phyloP scores from a whole-genome alignment of 805 yeast genomes.

The Wickerhamomyces canadensis region DNA sequence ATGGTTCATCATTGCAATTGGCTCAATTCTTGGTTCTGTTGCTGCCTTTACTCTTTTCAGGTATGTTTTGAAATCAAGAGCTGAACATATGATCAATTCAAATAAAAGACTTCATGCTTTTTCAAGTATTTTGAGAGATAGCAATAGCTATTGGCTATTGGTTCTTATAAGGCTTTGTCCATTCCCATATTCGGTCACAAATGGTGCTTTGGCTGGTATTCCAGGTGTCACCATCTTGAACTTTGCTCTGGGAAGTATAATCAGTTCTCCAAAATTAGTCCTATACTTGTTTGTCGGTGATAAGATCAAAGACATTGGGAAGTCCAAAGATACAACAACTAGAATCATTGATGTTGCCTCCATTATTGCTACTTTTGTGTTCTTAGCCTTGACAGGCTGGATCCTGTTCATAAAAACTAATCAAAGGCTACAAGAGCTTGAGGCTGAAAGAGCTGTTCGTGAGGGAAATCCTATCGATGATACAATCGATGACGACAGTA shows the following conservation, averaged over 20 bases:
- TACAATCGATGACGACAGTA: background rate
- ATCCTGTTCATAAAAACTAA: constrained; percentile 54
- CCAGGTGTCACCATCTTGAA: constrained; percentile 63
- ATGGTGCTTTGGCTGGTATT: constrained; percentile 87
- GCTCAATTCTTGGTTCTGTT: constrained; percentile 69
- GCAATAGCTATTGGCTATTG: constrained; percentile 59
- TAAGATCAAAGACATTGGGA: constrained; percentile 65
- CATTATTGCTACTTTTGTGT: constrained; percentile 47
- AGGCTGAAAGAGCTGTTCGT: constrained; percentile 15
- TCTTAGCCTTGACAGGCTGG: constrained; percentile 58
- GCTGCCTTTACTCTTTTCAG: constrained; percentile 68
- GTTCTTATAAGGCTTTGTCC: constrained; percentile 82
- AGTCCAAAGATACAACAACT: constrained; percentile 42
- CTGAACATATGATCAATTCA: constrained; percentile 51
- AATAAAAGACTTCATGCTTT: constrained; percentile 71
- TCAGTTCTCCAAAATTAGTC: constrained; percentile 80
- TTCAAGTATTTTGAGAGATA: constrained; percentile 65
- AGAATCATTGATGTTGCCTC: constrained; percentile 59
- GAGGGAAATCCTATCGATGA: constrained; percentile 4
- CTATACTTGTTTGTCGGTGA: constrained; percentile 74
- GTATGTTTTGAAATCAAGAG: constrained; percentile 48
- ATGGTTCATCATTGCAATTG: constrained; percentile 68
- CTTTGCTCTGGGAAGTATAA: constrained; percentile 63
- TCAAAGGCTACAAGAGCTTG: constrained; percentile 28
- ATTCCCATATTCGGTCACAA: constrained; percentile 84